Conservation (phyloP, 1,284 basidiomycete species). For the Puccinia horiana region DNA sequence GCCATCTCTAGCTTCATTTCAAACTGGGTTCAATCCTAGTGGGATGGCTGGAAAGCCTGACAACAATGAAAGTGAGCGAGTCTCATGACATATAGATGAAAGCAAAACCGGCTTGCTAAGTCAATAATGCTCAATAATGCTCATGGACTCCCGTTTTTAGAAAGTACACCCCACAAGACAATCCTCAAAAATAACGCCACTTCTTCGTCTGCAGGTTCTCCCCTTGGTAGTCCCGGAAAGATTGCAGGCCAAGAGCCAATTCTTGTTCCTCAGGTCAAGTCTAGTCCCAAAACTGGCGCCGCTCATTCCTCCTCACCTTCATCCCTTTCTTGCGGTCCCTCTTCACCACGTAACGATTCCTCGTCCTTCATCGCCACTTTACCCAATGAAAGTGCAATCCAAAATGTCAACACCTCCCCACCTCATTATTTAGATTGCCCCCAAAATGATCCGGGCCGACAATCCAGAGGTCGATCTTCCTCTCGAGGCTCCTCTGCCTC, state of each 20-base stretch:
- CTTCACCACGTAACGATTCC: slow-evolving; percentile 37
- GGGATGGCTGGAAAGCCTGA: background rate
- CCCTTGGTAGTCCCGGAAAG: slow-evolving; percentile 4
- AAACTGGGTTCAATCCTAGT: slow-evolving; percentile 33
- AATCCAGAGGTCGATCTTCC: slow-evolving; percentile 40
- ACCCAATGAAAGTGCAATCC: background rate
- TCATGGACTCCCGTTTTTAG: slow-evolving; percentile 40
- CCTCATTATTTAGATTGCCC: background rate
- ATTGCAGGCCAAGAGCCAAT: slow-evolving; percentile 30
- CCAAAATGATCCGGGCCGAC: slow-evolving; percentile 34
- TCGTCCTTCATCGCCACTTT: slow-evolving; percentile 23
- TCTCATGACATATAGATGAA: slow-evolving; percentile 30
- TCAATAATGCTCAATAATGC: slow-evolving; percentile 38
- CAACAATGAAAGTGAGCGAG: slow-evolving; percentile 46
- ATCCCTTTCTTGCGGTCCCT: slow-evolving; percentile 39
- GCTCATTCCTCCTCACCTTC: slow-evolving; percentile 40
- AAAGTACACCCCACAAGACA: slow-evolving; percentile 8
- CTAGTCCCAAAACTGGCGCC: background rate
- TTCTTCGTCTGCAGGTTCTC: background rate
- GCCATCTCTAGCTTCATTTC: slow-evolving; percentile 25
- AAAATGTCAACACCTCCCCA: background rate
- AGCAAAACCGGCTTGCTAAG: slow-evolving; percentile 24
- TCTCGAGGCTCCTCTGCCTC: slow-evolving; percentile 48
- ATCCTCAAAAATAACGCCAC: slow-evolving; percentile 24
- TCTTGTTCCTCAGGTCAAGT: slow-evolving; percentile 48